Conservation (phyloP, 2,329 filamentous ascomycete genomes). For the Diaporthe citriasiana region DNA sequence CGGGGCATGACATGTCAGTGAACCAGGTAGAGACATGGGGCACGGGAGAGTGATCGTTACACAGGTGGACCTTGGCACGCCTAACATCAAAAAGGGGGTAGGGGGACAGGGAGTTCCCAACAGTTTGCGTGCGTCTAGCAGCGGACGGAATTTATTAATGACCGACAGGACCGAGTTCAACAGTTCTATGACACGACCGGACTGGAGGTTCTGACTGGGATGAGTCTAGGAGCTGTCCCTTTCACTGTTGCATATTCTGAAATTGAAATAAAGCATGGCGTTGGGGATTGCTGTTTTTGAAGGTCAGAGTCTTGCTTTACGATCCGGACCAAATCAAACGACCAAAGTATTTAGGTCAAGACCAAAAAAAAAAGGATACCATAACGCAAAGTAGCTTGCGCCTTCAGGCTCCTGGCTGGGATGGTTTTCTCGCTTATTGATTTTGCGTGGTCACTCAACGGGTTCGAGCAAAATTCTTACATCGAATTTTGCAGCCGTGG, state of each 20-base stretch:
- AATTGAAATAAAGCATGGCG: constrained; percentile 40
- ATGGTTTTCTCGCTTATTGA: constrained; percentile 23
- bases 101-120: constrained; percentile 1
- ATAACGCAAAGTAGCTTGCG: neutral
- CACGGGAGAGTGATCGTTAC: neutral
- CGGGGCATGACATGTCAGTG: neutral
- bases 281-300: constrained; percentile 33
- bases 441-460: neutral
- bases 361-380: constrained; percentile 31
- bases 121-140: constrained; percentile 26
- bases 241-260: constrained; percentile 38
- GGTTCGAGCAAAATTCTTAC: neutral
- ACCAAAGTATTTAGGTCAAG: neutral
- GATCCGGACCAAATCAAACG: constrained; percentile 16
- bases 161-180: constrained; percentile 31
- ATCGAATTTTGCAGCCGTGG: constrained; percentile 11
- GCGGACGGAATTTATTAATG: constrained; percentile 29
- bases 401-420: constrained; percentile 10
- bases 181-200: constrained; percentile 12
- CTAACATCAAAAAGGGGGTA: constrained; percentile 1
- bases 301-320: neutral
- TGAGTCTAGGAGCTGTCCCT: neutral
- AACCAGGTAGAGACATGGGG: neutral
- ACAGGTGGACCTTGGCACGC: neutral
- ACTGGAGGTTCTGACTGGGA: constrained; percentile 22